Conservation (phyloP, 2,329 filamentous ascomycete species). For the Seiridium unicorne region DNA sequence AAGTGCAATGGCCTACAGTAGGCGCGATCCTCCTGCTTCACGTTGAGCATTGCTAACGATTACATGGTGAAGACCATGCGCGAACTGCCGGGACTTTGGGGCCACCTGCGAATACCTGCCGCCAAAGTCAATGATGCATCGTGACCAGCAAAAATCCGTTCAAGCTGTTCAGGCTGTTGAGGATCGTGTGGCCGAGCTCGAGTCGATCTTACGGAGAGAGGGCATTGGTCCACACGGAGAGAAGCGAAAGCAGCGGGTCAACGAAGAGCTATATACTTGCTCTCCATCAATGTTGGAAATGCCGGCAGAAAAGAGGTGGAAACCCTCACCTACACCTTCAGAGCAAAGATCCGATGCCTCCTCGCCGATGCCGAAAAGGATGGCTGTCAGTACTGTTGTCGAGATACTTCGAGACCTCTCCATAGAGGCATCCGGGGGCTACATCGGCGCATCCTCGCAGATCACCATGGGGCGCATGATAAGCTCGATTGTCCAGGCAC, state of each 20-base stretch:
- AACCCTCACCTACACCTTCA: slow-evolving; percentile 2
- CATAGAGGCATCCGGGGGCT: slow-evolving; percentile 18
- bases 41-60: neutral
- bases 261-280: neutral
- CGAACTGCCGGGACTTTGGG: slow-evolving; percentile 12
- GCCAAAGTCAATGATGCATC: slow-evolving; percentile 31
- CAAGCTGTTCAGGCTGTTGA: slow-evolving; percentile 15
- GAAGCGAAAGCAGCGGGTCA: neutral
- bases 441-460: slow-evolving; percentile 20
- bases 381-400: slow-evolving; percentile 12
- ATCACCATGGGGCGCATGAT: slow-evolving; percentile 21
- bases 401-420: slow-evolving; percentile 21
- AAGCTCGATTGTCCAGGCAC: slow-evolving; percentile 17
- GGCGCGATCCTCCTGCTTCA: slow-evolving; percentile 1
- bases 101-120: slow-evolving; percentile 33
- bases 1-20: slow-evolving; percentile 14
- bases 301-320: neutral
- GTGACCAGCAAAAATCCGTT: slow-evolving; percentile 13
- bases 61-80: neutral
- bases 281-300: neutral
- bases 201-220: slow-evolving; percentile 12
- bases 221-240: slow-evolving; percentile 5
- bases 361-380: slow-evolving; percentile 4
- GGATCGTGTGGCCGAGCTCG: slow-evolving; percentile 16
- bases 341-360: neutral